These are phyloP conservation scores for Mitosporidium daphniae DNA, from an alignment of 371 early-diverging fungal species.

Conservation along the genomic window DNA sequence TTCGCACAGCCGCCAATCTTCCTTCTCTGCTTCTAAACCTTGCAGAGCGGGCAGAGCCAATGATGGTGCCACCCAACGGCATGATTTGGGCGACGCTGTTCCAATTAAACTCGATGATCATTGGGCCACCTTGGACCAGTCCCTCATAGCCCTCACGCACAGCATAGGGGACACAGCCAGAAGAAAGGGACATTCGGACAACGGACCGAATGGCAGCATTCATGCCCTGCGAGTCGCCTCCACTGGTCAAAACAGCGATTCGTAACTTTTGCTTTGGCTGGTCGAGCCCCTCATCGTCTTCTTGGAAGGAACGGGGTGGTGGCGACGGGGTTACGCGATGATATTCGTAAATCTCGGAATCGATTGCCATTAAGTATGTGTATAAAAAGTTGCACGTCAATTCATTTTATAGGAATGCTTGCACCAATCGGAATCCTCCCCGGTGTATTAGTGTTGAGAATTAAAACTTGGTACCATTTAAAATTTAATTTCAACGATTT, in stretches of 20 bases:
- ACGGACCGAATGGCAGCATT: constrained; percentile 77
- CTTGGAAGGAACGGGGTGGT: too few relatives aligned
- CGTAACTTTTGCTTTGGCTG: too few relatives aligned
- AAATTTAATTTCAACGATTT: too few relatives aligned
- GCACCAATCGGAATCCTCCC: too few relatives aligned
- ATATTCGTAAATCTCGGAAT: too few relatives aligned
- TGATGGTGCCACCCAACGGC: constrained; percentile 68
- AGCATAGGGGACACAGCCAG: constrained; percentile 43
- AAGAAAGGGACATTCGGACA: constrained; percentile 46
- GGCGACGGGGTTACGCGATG: too few relatives aligned
- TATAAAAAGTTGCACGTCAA: too few relatives aligned
- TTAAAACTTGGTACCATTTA: too few relatives aligned
- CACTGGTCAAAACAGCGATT: constrained; percentile 77
- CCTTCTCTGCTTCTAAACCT: constrained; percentile 51
- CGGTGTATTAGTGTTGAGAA: too few relatives aligned
- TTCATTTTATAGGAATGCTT: too few relatives aligned
- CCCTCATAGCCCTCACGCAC: constrained; percentile 90
- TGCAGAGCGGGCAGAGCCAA: constrained; percentile 68
- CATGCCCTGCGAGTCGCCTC: constrained; percentile 97
- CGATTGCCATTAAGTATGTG: too few relatives aligned
- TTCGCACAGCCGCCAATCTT: constrained; percentile 39
- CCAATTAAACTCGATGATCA: constrained; percentile 50
- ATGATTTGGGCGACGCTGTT: constrained; percentile 49
- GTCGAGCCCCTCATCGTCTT: too few relatives aligned
- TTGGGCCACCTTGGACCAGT: constrained; percentile 55